A percentile compares a stretch with the other conserved stretches of the same genome.
Evolutionary conservation across 306 rosid genomes (phyloP).

Genomic region (Carpinus fangiana): DNA sequence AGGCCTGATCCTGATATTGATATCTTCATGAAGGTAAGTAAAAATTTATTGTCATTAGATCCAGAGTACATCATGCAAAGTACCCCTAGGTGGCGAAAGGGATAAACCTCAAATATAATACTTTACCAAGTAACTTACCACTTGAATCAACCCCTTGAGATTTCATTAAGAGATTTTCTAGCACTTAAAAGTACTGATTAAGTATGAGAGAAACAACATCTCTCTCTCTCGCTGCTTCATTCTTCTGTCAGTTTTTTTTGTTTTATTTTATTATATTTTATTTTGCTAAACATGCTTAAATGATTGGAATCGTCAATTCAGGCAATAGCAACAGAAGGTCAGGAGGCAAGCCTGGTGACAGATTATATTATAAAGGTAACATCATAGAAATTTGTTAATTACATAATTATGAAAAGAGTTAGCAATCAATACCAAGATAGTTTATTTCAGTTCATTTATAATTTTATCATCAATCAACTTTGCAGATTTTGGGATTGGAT

Average conservation of each 20-base stretch:
- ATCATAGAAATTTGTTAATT: background rate
- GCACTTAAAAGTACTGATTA: too few relatives aligned
- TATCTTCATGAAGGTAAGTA: slow-evolving; percentile 78
- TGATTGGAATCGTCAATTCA: slow-evolving; percentile 3
- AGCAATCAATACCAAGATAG: background rate
- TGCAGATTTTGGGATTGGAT: slow-evolving; percentile 54
- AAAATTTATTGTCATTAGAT: background rate
- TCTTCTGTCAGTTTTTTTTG: background rate
- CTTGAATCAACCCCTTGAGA: too few relatives aligned
- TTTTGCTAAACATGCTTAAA: background rate
- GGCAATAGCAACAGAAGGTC: slow-evolving; percentile 52
- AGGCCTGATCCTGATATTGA: slow-evolving; percentile 83
- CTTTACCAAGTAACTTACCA: too few relatives aligned
- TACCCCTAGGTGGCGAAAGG: too few relatives aligned
- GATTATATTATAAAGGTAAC: slow-evolving; percentile 77
- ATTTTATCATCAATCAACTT: background rate
- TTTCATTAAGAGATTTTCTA: too few relatives aligned
- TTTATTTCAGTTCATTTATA: background rate
- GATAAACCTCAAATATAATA: too few relatives aligned
- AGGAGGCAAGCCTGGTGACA: slow-evolving; percentile 56
- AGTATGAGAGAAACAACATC: too few relatives aligned
- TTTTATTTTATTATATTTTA: background rate
- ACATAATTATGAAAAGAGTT: background rate
- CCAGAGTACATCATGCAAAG: too few relatives aligned
- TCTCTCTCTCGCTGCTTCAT: too few relatives aligned